A percentile compares a stretch with the other conserved stretches of the same genome.
Conservation (phyloP, 2,329 filamentous ascomycete species). For the Hymenoscyphus scutula region DNA sequence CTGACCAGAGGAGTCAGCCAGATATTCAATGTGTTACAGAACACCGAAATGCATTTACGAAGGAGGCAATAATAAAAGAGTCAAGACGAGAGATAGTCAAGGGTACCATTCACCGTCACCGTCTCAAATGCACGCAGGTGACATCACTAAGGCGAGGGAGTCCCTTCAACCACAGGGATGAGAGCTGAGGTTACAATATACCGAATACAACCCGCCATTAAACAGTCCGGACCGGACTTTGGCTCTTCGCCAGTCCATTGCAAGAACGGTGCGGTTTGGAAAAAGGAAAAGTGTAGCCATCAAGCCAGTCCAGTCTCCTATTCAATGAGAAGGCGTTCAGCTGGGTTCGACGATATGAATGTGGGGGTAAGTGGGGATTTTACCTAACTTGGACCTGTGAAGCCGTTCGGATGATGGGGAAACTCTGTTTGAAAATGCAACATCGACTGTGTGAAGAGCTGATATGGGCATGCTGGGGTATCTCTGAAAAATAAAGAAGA, state of each 20-base stretch:
- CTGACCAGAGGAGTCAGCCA: background rate
- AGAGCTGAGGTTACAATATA: background rate
- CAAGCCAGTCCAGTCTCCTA: too few relatives aligned
- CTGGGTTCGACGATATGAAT: background rate
- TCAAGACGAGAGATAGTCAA: background rate
- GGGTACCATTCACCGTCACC: background rate
- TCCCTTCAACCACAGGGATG: background rate
- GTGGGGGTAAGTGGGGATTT: background rate
- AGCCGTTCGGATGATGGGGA: background rate
- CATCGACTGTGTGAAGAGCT: background rate
- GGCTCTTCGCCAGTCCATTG: too few relatives aligned
- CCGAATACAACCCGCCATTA: background rate
- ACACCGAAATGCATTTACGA: background rate
- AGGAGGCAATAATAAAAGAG: background rate
- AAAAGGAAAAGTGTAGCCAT: too few relatives aligned
- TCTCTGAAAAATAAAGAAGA: constrained; percentile 17
- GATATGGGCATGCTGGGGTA: constrained; percentile 20
- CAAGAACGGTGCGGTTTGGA: too few relatives aligned
- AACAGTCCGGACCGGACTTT: too few relatives aligned
- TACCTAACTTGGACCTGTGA: background rate
- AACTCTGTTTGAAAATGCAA: background rate
- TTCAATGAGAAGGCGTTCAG: too few relatives aligned
- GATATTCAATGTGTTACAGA: background rate
- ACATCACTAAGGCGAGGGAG: background rate
- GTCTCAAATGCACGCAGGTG: background rate